These are phyloP conservation scores for Testicularia cyperi DNA, from an alignment of 1,284 basidiomycete species.

Conservation along the genomic window DNA sequence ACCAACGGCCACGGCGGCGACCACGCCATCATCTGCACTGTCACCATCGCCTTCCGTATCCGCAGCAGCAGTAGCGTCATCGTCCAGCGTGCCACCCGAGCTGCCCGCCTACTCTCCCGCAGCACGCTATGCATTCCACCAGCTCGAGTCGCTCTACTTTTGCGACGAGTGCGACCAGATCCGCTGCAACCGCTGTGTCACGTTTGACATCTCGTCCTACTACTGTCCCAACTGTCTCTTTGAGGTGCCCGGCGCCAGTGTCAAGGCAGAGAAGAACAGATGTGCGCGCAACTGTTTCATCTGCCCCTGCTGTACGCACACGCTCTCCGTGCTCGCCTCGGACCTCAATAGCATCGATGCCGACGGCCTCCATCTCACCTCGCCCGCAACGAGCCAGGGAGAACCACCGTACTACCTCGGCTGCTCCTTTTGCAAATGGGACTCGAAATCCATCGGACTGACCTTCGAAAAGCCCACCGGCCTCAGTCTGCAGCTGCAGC, in stretches of 20 bases:
- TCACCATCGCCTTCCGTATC: constrained; percentile 4
- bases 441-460: constrained; percentile 83
- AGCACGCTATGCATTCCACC: constrained; percentile 63
- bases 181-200: constrained; percentile 86
- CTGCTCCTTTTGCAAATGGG: constrained; percentile 92
- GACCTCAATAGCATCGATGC: constrained; percentile 66
- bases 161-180: constrained; percentile 98
- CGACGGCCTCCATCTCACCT: constrained; percentile 25
- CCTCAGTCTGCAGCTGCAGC: constrained; percentile 64
- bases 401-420: constrained; percentile 86
- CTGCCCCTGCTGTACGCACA: constrained; percentile 88
- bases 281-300: constrained; percentile 96
- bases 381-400: constrained; percentile 64
- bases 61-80: not conserved
- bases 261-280: constrained; percentile 93
- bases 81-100: constrained; percentile 12
- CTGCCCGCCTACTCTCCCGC: constrained; percentile 31
- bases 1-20: not conserved
- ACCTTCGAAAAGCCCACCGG: constrained; percentile 95
- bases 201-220: constrained; percentile 89
- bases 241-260: constrained; percentile 93
- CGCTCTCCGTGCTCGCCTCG: constrained; percentile 80
- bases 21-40: constrained; percentile 1
- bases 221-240: constrained; percentile 99
- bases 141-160: constrained; percentile 84